phyloP scores from a whole-genome alignment of 2,329 filamentous ascomycete species.

The Calonectria pseudoturangicola region DNA sequence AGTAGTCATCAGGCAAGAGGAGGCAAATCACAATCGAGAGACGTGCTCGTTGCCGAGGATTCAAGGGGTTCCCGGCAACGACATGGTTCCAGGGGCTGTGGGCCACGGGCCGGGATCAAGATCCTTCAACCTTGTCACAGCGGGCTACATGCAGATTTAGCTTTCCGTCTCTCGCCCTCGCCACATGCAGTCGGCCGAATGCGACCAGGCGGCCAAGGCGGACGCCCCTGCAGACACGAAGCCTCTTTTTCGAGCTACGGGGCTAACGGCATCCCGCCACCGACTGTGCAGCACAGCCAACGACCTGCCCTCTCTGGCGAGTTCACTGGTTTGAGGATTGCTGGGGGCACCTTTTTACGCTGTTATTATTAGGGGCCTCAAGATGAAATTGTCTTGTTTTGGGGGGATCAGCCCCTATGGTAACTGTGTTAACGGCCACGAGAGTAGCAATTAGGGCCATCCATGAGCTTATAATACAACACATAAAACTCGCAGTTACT shows the following conservation, averaged over 20 bases:
- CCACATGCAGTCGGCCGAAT: conserved; percentile 16
- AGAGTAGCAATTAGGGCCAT: background rate
- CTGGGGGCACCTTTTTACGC: background rate
- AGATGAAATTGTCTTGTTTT: background rate
- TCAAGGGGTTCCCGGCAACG: conserved; percentile 8
- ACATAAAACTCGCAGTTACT: conserved; percentile 8
- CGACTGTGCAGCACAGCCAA: background rate
- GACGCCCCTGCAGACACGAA: conserved; percentile 14
- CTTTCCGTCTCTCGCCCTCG: conserved; percentile 6
- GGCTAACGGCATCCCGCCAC: background rate
- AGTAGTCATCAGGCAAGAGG: background rate
- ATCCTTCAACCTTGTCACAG: conserved; percentile 9
- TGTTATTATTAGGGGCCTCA: background rate
- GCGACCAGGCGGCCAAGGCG: background rate
- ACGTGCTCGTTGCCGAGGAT: background rate
- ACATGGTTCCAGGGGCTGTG: conserved; percentile 1
- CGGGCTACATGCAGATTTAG: background rate
- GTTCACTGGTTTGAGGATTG: background rate
- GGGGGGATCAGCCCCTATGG: conserved; percentile 2
- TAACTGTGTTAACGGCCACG: background rate
- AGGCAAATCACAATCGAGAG: background rate
- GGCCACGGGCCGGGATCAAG: background rate
- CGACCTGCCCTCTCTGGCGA: conserved; percentile 11
- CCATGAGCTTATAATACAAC: conserved; percentile 2
- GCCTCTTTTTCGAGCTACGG: conserved; percentile 1